phyloP scores from a whole-genome alignment of 495 filamentous ascomycete genomes.

The Lasiosphaeria ovina region DNA sequence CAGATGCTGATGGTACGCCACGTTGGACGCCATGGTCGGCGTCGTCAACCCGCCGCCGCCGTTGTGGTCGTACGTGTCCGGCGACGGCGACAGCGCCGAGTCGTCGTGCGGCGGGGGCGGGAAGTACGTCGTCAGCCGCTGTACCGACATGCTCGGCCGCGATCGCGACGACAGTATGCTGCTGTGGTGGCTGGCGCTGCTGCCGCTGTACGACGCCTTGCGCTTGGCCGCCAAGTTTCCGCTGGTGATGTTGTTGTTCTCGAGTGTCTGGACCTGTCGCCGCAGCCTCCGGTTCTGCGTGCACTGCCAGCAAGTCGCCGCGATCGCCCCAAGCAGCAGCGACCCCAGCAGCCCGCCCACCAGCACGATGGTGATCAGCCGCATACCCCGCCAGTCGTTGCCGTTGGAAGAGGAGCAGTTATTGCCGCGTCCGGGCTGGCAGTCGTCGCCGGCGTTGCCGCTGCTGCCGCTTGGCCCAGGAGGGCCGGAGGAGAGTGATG shows the following conservation, averaged over 20 bases:
- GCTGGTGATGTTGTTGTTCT: constrained; percentile 6
- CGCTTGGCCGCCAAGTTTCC: background rate
- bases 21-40: background rate
- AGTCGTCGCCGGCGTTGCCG: background rate
- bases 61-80: background rate
- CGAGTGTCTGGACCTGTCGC: constrained; percentile 14
- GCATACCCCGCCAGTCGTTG: constrained; percentile 6
- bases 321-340: constrained; percentile 12
- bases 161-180: constrained; percentile 1
- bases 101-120: background rate
- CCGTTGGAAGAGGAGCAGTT: background rate
- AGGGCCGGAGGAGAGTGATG: background rate
- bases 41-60: background rate
- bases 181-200: background rate
- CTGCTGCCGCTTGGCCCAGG: background rate
- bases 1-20: constrained; percentile 12
- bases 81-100: background rate
- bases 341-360: constrained; percentile 14
- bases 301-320: constrained; percentile 16
- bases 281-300: constrained; percentile 17
- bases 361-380: constrained; percentile 13
- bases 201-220: constrained; percentile 2
- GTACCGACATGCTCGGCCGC: constrained; percentile 5
- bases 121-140: constrained; percentile 1
- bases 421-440: background rate